These are phyloP conservation scores for Sutorius eximius DNA, from an alignment of 1,284 basidiomycete species.

Conservation along the genomic window DNA sequence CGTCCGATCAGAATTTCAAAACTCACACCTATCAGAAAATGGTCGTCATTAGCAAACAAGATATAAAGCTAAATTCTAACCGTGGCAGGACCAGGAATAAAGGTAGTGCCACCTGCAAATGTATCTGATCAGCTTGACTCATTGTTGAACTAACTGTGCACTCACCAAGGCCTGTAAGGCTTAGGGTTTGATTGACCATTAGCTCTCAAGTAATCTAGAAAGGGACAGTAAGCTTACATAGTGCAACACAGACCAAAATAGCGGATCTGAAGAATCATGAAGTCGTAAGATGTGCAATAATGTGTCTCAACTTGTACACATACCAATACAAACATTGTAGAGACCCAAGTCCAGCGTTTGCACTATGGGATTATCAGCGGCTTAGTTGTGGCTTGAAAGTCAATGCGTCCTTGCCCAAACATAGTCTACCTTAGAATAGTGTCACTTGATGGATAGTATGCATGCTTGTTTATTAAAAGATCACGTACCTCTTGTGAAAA, in stretches of 20 bases:
- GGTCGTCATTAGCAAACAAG: neutral
- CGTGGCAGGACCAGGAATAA: neutral
- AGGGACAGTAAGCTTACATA: no score
- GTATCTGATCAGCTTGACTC: neutral
- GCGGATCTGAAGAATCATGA: neutral
- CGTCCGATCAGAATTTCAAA: neutral
- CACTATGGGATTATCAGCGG: no score
- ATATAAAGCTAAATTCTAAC: slow-evolving; percentile 2
- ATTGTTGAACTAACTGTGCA: neutral
- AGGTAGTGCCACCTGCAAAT: neutral
- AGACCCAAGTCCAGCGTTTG: neutral
- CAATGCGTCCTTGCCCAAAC: no score
- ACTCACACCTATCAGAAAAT: slow-evolving; percentile 1
- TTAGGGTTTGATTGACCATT: neutral
- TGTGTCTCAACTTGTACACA: neutral
- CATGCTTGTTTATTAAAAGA: no score
- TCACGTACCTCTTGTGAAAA: neutral
- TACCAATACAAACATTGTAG: neutral
- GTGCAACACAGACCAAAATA: no score
- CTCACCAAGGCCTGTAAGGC: neutral
- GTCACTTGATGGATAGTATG: neutral
- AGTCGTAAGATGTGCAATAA: neutral
- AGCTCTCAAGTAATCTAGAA: no score
- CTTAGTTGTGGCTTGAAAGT: no score
- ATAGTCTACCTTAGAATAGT: no score